These are phyloP conservation scores for Durio zibethinus DNA, from an alignment of 345 rosid species.

Conservation along the genomic window DNA sequence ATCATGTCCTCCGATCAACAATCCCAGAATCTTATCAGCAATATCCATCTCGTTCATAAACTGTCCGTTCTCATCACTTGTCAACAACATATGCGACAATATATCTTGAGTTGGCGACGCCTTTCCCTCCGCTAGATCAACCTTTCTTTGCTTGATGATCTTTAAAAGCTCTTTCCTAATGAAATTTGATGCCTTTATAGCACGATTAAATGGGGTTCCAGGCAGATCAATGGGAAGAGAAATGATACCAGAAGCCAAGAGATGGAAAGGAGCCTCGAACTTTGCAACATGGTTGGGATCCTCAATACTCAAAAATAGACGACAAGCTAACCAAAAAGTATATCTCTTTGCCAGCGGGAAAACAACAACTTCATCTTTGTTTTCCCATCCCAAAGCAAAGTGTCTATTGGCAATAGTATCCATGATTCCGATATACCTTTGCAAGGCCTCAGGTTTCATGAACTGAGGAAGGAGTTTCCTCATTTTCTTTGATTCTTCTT, in stretches of 20 bases:
- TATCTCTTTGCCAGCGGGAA: conserved; percentile 32
- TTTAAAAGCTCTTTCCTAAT: not conserved
- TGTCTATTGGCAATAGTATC: conserved; percentile 32
- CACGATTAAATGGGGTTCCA: not conserved
- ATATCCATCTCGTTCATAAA: conserved; percentile 5
- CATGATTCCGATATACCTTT: conserved; percentile 29
- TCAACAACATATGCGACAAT: conserved; percentile 2
- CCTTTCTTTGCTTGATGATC: not conserved
- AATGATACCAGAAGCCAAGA: not conserved
- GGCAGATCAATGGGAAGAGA: not conserved
- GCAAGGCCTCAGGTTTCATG: conserved; percentile 39
- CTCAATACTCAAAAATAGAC: conserved; percentile 34
- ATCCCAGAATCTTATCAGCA: conserved; percentile 4
- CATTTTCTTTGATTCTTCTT: conserved; percentile 33
- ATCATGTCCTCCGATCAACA: conserved; percentile 2
- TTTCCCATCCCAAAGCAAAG: conserved; percentile 29
- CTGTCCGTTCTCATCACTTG: not conserved
- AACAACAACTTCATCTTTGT: conserved; percentile 26
- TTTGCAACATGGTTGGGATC: conserved; percentile 11
- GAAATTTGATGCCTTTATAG: not conserved
- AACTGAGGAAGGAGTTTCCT: conserved; percentile 31
- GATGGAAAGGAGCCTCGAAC: not conserved
- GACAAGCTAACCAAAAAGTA: conserved; percentile 39
- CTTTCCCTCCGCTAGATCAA: not conserved
- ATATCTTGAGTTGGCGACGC: conserved; percentile 9